Base-by-base conservation (phyloP, 768 basidiomycete genomes). In the Clitopilus passeckerianus region DNA sequence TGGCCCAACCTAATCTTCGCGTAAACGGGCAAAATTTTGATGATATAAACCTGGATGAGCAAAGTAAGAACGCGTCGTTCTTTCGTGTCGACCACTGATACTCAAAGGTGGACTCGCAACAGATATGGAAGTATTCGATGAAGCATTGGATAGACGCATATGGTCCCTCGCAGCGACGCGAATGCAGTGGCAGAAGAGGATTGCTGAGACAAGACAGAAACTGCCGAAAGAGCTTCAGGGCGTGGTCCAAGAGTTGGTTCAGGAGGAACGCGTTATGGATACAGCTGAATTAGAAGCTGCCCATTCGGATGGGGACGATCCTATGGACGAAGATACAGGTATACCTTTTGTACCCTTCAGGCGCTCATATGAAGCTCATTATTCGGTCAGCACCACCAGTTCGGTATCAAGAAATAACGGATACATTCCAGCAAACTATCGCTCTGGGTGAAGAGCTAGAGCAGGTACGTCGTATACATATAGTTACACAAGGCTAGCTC, bases 91-190 rank as follows among this genome's bases (percentile, higher is more conserved):
- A 10, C 15, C 23, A 9, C 4, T 30, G 23, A 34, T 23, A 55
- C 8, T 53, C 35, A 33, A 24, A 9, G 55, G 55, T 22, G 61
- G 58, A 53, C 43, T 52, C 53, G 10, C 54, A n/a, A 22, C 61
- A 88, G 86, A 86, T 46, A 83, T 85, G 64, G 91, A 94, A 66
- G 80, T 85, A 1, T 96, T 94, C 70, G 92, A 96, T 66, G 93
- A 96, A 71, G 85, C 84, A 1, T 81, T 96, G 33, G 93, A 95
- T 68, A 76, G 90, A 54, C 83, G 83, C 50, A 88, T 95, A 50
- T 93, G 89, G 88, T 87, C 88, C 0, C 71, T 94, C 18, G 86
- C 89, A 43, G 84, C 88, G 63, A 89, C 89, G 54, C 77, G 87
- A 30, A 73, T 93, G 56, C 81, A 87, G 63, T 91, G 85, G 85